Percentiles rank a stretch among this genome's conserved stretches.
These are phyloP conservation scores for Rhynchospora breviuscula DNA, from an alignment of 176 grass and related monocot genomes.

Conservation along the genomic window DNA sequence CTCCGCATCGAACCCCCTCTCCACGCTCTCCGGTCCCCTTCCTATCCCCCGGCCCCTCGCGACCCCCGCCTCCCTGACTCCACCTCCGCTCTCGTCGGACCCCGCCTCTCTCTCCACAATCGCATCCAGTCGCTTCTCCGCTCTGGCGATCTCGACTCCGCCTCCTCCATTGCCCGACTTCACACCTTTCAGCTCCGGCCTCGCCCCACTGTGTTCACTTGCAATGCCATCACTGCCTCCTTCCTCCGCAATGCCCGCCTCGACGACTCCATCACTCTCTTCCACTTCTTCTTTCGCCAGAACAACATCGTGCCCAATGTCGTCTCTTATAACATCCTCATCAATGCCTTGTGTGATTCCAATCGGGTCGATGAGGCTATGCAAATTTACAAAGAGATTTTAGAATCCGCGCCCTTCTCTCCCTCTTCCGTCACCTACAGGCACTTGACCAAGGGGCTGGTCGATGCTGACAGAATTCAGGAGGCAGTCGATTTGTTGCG, in stretches of 20 bases:
- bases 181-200: slow-evolving; percentile 21
- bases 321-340: slow-evolving; percentile 59
- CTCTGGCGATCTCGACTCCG: slow-evolving; percentile 40
- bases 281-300: slow-evolving; percentile 44
- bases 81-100: slow-evolving; percentile 36
- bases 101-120: slow-evolving; percentile 50
- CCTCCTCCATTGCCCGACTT: slow-evolving; percentile 16
- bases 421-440: slow-evolving; percentile 41
- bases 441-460: slow-evolving; percentile 54
- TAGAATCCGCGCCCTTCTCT: slow-evolving; percentile 32
- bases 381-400: slow-evolving; percentile 38
- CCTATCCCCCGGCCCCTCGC: slow-evolving; percentile 11
- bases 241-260: slow-evolving; percentile 34
- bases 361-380: slow-evolving; percentile 30
- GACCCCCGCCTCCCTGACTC: slow-evolving; percentile 41
- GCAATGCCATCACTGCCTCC: slow-evolving; percentile 44
- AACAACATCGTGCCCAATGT: slow-evolving; percentile 44
- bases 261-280: slow-evolving; percentile 34
- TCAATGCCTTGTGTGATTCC: slow-evolving; percentile 38
- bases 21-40: slow-evolving; percentile 36
- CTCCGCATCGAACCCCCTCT: slow-evolving; percentile 60
- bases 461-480: slow-evolving; percentile 30
- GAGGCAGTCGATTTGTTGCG: slow-evolving; percentile 44
- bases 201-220: slow-evolving; percentile 66
- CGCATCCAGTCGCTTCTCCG: slow-evolving; percentile 46